These are phyloP conservation scores for Rhizopogon vinicolor DNA, from an alignment of 768 basidiomycete genomes.

Conservation along the genomic window DNA sequence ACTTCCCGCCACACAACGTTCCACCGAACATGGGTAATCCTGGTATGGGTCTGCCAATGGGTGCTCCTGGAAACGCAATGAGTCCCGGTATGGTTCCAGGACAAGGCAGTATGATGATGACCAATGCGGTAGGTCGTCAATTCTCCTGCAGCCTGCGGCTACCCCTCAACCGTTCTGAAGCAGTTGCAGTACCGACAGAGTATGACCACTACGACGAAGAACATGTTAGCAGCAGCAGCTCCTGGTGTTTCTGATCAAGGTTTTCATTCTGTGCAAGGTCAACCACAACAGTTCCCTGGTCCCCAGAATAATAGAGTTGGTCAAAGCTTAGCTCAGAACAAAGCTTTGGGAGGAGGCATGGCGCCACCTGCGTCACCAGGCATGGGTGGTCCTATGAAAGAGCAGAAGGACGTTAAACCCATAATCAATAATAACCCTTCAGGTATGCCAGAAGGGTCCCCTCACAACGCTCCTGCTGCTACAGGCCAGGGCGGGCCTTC, in stretches of 20 bases:
- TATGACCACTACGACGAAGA: conserved; percentile 33
- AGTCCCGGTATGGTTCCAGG: conserved; percentile 33
- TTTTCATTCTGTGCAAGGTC: conserved; percentile 32
- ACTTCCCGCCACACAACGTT: conserved; percentile 26
- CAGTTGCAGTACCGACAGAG: conserved; percentile 33
- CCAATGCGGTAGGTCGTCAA: conserved; percentile 18
- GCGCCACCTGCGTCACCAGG: conserved; percentile 52
- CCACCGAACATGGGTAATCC: conserved; percentile 24
- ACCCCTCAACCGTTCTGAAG: conserved; percentile 10
- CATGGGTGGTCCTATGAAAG: conserved; percentile 26
- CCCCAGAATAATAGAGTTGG: conserved; percentile 26
- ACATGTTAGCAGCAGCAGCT: conserved; percentile 17
- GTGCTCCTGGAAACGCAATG: conserved; percentile 25
- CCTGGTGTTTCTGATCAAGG: conserved; percentile 36
- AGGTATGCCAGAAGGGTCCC: conserved; percentile 33
- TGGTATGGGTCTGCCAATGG: conserved; percentile 29
- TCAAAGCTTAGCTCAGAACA: conserved; percentile 22
- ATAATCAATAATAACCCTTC: conserved; percentile 21
- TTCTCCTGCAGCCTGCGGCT: not conserved
- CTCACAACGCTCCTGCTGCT: conserved; percentile 34
- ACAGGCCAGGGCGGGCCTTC: conserved; percentile 17
- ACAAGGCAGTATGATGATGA: conserved; percentile 28
- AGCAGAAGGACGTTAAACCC: conserved; percentile 30
- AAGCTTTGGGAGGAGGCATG: conserved; percentile 39
- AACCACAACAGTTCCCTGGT: conserved; percentile 29